A percentile compares a stretch with the other conserved stretches of the same genome.
Evolutionary conservation across 2,329 filamentous ascomycete species (phyloP).

Genomic region (Ophiostoma tasmaniense): DNA sequence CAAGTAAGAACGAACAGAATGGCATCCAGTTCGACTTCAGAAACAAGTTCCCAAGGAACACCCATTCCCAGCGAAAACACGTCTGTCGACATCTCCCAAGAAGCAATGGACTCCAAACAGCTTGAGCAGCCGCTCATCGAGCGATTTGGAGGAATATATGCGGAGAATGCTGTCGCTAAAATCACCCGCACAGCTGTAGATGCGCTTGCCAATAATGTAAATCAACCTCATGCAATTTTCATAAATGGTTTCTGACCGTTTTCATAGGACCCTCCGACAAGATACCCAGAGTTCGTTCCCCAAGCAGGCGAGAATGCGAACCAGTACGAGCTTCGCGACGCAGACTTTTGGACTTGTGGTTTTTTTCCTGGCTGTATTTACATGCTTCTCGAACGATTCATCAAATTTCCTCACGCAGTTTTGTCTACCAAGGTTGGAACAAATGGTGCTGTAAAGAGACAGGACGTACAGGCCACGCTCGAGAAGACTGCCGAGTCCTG

Average conservation of each 20-base stretch:
- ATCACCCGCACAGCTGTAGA: conserved; percentile 21
- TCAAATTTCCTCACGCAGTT: conserved; percentile 25
- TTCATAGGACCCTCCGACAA: conserved; percentile 17
- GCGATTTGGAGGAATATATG: conserved; percentile 19
- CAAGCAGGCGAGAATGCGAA: conserved; percentile 19
- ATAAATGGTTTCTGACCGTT: background rate
- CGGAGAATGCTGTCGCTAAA: conserved; percentile 22
- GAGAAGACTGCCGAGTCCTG: conserved; percentile 25
- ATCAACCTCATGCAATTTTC: background rate
- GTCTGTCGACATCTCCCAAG: conserved; percentile 3
- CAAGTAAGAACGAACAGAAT: background rate
- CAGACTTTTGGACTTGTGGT: conserved; percentile 31
- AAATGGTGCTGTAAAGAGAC: conserved; percentile 11
- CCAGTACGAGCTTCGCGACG: conserved; percentile 20
- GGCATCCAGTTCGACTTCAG: conserved; percentile 4
- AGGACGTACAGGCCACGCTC: conserved; percentile 23
- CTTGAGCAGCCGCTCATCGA: background rate
- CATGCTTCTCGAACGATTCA: conserved; percentile 28
- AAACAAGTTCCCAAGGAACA: conserved; percentile 5
- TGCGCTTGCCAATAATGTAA: conserved; percentile 13
- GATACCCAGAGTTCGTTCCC: conserved; percentile 23
- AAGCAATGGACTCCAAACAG: background rate
- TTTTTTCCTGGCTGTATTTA: conserved; percentile 34
- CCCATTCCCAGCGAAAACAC: conserved; percentile 11
- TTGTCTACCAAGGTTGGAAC: conserved; percentile 13